Base-by-base conservation (phyloP, 208 protist genomes). In the Crithidia brevicula region DNA sequence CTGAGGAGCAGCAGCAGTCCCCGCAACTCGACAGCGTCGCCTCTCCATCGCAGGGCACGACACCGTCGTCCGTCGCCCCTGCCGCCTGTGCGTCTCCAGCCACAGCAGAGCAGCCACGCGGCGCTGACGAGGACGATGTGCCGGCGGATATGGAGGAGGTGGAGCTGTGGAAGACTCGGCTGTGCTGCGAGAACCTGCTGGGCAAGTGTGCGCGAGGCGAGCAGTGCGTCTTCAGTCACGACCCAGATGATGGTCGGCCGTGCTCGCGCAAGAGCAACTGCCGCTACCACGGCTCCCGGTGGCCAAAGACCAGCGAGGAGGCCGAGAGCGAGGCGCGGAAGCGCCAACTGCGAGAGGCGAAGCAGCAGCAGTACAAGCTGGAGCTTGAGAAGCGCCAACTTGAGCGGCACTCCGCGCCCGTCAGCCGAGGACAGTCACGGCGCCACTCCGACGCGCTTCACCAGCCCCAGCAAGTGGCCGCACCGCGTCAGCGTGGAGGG, bases 181-280 rank as follows among this genome's bases (percentile, higher is more conserved):
- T 92, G 33, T 93, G 89, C 67, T 92, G 89, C 69, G 82, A 92
- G 15, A 40, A 91, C 59, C 58, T 93, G 40, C 68, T 47, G 28
- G 80, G 78, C 15, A 40, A 53, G 33, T 93, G 86, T 56, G 43
- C 47, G 23, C 70, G 59, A 23, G 71, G 77, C n/a, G 50, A 65
- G 3, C 66, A 67, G 20, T 95, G 87, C 64, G 72, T 65, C 23
- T 93, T 84, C 45, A 86, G 81, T 50, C 90, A 95, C 63, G 85
- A 91, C n/a, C 18, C 54, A 1, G 87, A 91, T 49, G 85, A 92
- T 64, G 75, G 81, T 30, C 67, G 79, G 2, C 85, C 87, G 8
- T 93, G 90, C 68, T 95, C 85, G 16, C 73, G 73, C 23, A 93
- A 89, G 57, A 72, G 74, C 51, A 23, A 57, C 33, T 95, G 85